Evolutionary conservation across 768 basidiomycete species (phyloP).

Genomic region (Termitomyces sp.): DNA sequence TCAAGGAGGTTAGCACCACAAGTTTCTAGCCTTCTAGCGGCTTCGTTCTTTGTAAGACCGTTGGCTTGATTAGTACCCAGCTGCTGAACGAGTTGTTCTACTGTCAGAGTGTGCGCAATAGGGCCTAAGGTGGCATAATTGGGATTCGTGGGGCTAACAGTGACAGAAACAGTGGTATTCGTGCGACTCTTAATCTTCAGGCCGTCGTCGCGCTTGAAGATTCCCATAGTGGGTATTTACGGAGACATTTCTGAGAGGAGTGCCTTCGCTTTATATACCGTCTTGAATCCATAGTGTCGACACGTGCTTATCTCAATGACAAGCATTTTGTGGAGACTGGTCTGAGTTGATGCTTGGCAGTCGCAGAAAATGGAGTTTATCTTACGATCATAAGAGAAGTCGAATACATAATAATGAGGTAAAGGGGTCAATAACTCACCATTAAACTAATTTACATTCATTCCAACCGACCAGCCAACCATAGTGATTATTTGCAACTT

Average conservation of each 20-base stretch:
- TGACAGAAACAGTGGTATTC: slow-evolving; percentile 32
- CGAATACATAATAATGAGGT: not conserved
- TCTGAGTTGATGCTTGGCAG: not conserved
- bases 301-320: slow-evolving; percentile 6
- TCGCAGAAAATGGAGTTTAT: not conserved
- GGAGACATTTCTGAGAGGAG: not conserved
- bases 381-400: not conserved
- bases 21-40: slow-evolving; percentile 28
- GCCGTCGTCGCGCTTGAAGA: slow-evolving; percentile 15
- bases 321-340: not conserved
- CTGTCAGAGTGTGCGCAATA: slow-evolving; percentile 31
- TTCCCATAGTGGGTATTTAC: slow-evolving; percentile 7
- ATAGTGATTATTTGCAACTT: not conserved
- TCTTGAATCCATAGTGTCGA: slow-evolving; percentile 7
- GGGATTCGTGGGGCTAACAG: slow-evolving; percentile 29
- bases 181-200: slow-evolving; percentile 29
- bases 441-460: not conserved
- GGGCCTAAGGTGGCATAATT: slow-evolving; percentile 30
- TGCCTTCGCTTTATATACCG: not conserved
- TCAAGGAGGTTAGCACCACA: slow-evolving; percentile 35
- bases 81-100: slow-evolving; percentile 29
- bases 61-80: slow-evolving; percentile 31
- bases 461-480: too few species aligned
- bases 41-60: slow-evolving; percentile 37
- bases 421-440: not conserved